A percentile compares a stretch with the other conserved stretches of the same genome.
phyloP scores from a whole-genome alignment of 208 protist species.

The Leishmania tarentolae region DNA sequence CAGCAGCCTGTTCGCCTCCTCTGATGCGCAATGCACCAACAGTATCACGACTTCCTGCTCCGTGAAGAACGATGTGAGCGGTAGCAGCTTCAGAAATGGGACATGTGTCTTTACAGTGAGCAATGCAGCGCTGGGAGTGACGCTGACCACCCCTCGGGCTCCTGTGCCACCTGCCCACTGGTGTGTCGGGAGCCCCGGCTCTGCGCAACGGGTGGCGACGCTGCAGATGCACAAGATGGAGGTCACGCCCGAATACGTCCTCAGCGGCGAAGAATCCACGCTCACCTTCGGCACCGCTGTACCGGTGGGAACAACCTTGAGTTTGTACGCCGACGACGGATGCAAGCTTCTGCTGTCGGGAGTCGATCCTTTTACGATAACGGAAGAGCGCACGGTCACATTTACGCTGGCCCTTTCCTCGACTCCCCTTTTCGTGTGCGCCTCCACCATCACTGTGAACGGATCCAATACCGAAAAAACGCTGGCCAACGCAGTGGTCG shows the following conservation, averaged over 20 bases:
- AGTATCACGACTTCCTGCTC: neutral
- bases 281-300: neutral
- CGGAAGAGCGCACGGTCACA: neutral
- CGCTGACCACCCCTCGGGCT: neutral
- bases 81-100: slow-evolving; percentile 4
- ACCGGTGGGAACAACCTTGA: slow-evolving; percentile 2
- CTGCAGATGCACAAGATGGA: slow-evolving; percentile 14
- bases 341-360: neutral
- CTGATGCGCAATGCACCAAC: neutral
- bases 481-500: neutral
- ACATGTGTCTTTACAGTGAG: slow-evolving; percentile 8
- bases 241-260: slow-evolving; percentile 1
- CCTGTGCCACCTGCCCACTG: slow-evolving; percentile 5
- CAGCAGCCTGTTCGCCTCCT: slow-evolving; percentile 5
- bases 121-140: neutral
- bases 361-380: neutral
- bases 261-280: neutral
- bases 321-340: neutral
- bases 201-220: neutral
- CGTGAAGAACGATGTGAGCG: neutral
- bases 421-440: neutral
- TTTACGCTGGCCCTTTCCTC: neutral
- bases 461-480: neutral
- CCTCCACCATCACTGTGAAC: neutral
- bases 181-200: slow-evolving; percentile 3